Evolutionary conservation across 306 rosid species (phyloP), one percentile per base, ranked within the genome.

Genomic region (Corylus heterophylla): DNA sequence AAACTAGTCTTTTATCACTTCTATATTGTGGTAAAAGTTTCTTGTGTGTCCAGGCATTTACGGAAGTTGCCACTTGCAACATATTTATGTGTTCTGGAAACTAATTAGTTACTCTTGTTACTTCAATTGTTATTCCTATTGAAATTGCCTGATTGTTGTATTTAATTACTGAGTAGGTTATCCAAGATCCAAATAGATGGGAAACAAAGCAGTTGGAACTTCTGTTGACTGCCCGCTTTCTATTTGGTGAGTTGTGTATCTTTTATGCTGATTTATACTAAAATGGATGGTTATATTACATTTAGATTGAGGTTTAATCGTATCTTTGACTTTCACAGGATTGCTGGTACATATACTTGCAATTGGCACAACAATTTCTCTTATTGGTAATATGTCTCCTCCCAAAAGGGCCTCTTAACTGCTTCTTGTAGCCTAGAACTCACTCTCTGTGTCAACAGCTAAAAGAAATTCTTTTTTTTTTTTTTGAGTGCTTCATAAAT

Each of bases 301-400:
- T 35, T 42, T 79, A 63, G 64, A 71, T 51, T 50, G 39, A 42
- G 29, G 49, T 4, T 27, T 69, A 35, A 20, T 42, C 31, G 7
- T 8, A 52, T 67, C 48, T 71, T 82, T 71, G 48, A 56, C n/a
- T 73, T 37, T 74, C 25, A 42, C 85, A 89, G 98, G 93, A 22
- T 63, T 89, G 62, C 58, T 89, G 79, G 51, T 84, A 71, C 85
- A 89, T 49, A 50, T 83, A 39, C 54, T 76, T 20, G 9, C 80
- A 64, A 45, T 81, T 51, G 70, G 74, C 55, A 87, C 82, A 44
- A 71, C 78, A 10, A 6, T 61, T 78, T 76, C 86, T 75, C 92
- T 93, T 55, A 74, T 93, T 35, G 58, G 79, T 58, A 91, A 93
- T 87, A 93, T 91, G 98, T 86, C 89, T n/a, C 98, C 94, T 74